Evolutionary conservation across 2,329 filamentous ascomycete genomes (phyloP), one percentile per base, ranked within the genome.

Genomic region (Saccharata proteae): DNA sequence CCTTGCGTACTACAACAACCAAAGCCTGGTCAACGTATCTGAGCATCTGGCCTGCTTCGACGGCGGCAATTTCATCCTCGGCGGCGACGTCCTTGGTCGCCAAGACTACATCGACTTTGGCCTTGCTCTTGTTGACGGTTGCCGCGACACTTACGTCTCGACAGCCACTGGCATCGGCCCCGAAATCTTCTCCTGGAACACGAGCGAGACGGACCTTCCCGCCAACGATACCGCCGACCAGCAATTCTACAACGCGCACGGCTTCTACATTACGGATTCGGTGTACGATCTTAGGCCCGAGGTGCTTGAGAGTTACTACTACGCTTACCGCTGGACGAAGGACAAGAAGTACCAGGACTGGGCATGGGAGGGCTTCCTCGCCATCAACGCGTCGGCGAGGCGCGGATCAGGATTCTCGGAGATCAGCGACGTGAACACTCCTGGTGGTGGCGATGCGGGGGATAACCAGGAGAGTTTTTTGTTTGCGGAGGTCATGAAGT

Each of bases 401-500:
- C 71, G 69, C 0, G 71, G 70, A 5, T 75, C 69, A 14, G 84
- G 80, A 6, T 92, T 74, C 55, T 69, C 70, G 9, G 65, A 69
- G 17, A 59, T 92, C 34, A 51, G 45, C 0, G 55, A 92, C 48
- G 80, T 92, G 26, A 82, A 80, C 42, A 58, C 55, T 3, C 44
- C 47, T 3, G 64, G 62, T 17, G 81, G 80, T 7, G 80, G 79
- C 1, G 54, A 57, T 0, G 73, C 68, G 37, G 54, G 56, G 24
- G 72, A 93, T 51, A 77, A 78, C 51, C 80, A 88, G 64, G 82
- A 93, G 58, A 86, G 79, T 45, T 93, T 90, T 59, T 77, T 80
- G 62, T 84, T 92, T 52, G 83, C 84, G 0, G 84, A 93, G 61
- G 79, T 85, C 39, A 51, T 93, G 53, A 93, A 93, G 65, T 92